phyloP scores from a whole-genome alignment of 2,329 filamentous ascomycete species.

The Phialophora macrospora region DNA sequence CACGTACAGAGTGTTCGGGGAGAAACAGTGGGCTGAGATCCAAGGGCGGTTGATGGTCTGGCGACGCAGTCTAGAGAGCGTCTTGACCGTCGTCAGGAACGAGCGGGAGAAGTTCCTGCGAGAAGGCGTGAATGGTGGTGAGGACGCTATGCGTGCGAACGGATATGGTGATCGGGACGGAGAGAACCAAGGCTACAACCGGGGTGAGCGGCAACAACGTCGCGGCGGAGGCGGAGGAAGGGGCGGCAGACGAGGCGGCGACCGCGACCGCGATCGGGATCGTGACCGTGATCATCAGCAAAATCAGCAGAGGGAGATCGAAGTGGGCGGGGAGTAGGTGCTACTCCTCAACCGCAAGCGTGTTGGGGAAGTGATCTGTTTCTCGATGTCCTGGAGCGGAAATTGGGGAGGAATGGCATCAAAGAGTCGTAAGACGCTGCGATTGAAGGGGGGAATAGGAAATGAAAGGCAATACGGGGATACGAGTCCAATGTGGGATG shows the following conservation, averaged over 20 bases:
- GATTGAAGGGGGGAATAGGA: background rate
- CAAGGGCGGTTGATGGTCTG: conserved; percentile 89
- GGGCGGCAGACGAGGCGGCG: conserved; percentile 35
- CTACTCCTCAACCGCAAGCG: background rate
- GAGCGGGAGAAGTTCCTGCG: conserved; percentile 80
- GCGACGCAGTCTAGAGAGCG: conserved; percentile 78
- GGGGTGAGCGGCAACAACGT: conserved; percentile 28
- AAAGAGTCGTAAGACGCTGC: background rate
- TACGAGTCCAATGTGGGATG: background rate
- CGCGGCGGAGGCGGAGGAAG: conserved; percentile 39
- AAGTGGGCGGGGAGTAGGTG: conserved; percentile 43
- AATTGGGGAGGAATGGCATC: background rate
- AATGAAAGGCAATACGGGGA: background rate
- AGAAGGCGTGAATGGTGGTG: conserved; percentile 55
- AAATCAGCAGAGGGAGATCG: conserved; percentile 44
- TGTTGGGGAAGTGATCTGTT: background rate
- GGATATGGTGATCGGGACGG: conserved; percentile 29
- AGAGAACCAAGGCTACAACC: conserved; percentile 9
- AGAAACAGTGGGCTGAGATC: conserved; percentile 98
- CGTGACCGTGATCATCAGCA: conserved; percentile 36
- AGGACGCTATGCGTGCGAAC: conserved; percentile 23
- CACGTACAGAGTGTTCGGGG: conserved; percentile 94
- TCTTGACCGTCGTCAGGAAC: conserved; percentile 75
- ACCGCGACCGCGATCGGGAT: conserved; percentile 37
- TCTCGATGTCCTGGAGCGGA: background rate